These are phyloP conservation scores for Scleroderma bovista DNA, from an alignment of 768 basidiomycete species.

Conservation along the genomic window DNA sequence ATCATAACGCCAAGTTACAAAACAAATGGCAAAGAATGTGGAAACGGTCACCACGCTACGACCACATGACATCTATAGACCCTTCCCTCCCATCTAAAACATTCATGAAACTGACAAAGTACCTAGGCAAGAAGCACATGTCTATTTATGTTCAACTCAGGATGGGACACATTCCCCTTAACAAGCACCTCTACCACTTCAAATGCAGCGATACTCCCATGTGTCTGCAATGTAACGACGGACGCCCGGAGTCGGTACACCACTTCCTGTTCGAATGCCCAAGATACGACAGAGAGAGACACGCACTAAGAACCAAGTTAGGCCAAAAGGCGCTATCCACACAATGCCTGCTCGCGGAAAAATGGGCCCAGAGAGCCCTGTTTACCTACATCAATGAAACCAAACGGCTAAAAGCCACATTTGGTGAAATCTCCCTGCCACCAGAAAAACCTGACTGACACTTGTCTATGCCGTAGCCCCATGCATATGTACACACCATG, in stretches of 20 bases:
- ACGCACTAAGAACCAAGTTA: background rate
- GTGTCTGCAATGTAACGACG: too few species aligned
- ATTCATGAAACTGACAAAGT: background rate
- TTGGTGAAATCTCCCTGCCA: background rate
- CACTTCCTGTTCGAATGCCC: constrained; percentile 17
- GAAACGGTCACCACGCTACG: too few species aligned
- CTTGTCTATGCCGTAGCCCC: background rate
- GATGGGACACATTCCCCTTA: constrained; percentile 27
- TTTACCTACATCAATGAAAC: background rate
- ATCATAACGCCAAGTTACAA: too few species aligned
- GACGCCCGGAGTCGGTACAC: constrained; percentile 3
- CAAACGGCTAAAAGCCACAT: background rate
- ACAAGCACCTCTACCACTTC: constrained; percentile 25
- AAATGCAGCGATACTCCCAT: too few species aligned
- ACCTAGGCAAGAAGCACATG: constrained; percentile 10
- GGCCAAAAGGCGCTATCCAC: background rate
- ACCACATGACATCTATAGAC: too few species aligned
- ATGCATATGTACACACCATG: background rate
- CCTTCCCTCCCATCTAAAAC: background rate
- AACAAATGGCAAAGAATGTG: too few species aligned
- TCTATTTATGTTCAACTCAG: constrained; percentile 25
- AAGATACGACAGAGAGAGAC: background rate
- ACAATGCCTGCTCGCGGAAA: background rate
- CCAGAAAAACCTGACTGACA: background rate
- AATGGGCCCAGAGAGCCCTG: background rate